Percentiles rank a stretch among this genome's conserved stretches.
These are phyloP conservation scores for Fraxinus velutina DNA, from an alignment of 305 asterid genomes.

Conservation along the genomic window DNA sequence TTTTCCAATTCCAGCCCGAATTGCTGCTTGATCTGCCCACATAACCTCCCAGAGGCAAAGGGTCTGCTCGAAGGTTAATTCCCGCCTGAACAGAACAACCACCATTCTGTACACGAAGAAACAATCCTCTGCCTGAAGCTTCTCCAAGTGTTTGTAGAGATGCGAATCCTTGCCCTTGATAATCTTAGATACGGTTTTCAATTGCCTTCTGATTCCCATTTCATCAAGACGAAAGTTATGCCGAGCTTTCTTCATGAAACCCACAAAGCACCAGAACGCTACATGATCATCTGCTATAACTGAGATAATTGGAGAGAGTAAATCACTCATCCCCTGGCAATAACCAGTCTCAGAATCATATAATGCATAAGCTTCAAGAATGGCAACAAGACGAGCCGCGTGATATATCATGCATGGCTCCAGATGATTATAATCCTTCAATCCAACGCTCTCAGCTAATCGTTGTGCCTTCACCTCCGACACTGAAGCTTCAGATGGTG, in stretches of 20 bases:
- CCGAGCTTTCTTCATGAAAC: constrained; percentile 74
- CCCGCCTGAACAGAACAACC: constrained; percentile 67
- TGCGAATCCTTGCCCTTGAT: constrained; percentile 61
- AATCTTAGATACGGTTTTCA: constrained; percentile 55
- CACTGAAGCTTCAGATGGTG: constrained; percentile 71
- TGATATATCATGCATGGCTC: constrained; percentile 66
- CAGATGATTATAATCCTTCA: constrained; percentile 61
- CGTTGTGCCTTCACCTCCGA: constrained; percentile 54
- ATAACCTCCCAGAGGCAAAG: constrained; percentile 77
- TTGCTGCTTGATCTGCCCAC: constrained; percentile 88
- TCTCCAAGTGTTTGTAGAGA: constrained; percentile 69
- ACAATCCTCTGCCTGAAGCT: constrained; percentile 72
- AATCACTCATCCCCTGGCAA: constrained; percentile 85
- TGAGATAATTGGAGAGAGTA: constrained; percentile 71
- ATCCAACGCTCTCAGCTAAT: constrained; percentile 63
- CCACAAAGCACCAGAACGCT: constrained; percentile 82
- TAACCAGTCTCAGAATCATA: constrained; percentile 69
- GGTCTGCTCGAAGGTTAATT: constrained; percentile 64
- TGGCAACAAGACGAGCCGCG: constrained; percentile 68
- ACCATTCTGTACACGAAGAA: constrained; percentile 82
- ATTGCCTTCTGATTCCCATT: constrained; percentile 65
- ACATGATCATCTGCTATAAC: constrained; percentile 62
- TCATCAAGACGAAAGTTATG: constrained; percentile 80
- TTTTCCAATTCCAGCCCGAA: constrained; percentile 60
- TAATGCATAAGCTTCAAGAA: constrained; percentile 70